phyloP scores from a whole-genome alignment of 305 asterid genomes.

The Coffea humblotiana region DNA sequence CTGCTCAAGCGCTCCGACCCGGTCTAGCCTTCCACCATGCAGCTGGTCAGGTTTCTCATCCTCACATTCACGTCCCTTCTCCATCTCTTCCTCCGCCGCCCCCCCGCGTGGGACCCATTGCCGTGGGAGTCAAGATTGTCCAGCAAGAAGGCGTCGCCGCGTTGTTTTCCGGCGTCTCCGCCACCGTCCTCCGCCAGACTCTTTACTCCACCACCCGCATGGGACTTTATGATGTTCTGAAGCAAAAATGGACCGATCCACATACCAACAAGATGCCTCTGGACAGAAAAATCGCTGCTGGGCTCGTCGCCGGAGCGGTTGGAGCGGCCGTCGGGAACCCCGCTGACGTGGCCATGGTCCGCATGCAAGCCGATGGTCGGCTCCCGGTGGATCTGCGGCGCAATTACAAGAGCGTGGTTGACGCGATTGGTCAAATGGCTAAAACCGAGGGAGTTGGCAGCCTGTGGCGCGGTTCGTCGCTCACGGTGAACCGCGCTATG shows the following conservation, averaged over 20 bases:
- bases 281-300: conserved; percentile 62
- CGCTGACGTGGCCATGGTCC: conserved; percentile 92
- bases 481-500: conserved; percentile 97
- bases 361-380: conserved; percentile 98
- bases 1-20: conserved; percentile 54
- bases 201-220: conserved; percentile 90
- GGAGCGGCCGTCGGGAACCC: conserved; percentile 97
- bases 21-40: conserved; percentile 48
- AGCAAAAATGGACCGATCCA: conserved; percentile 72
- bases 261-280: conserved; percentile 54
- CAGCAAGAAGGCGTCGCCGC: conserved; percentile 77
- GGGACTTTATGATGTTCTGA: conserved; percentile 82
- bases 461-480: conserved; percentile 93
- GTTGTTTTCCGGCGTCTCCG: conserved; percentile 88
- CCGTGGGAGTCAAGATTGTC: conserved; percentile 62
- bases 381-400: conserved; percentile 76
- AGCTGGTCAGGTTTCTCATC: conserved; percentile 16
- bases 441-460: conserved; percentile 68
- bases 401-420: conserved; percentile 79
- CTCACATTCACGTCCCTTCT: conserved; percentile 37
- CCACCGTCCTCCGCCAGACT: conserved; percentile 89
- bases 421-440: conserved; percentile 73
- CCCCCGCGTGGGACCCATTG: conserved; percentile 58
- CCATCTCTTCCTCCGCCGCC: conserved; percentile 44
- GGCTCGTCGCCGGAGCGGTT: conserved; percentile 78